These are phyloP conservation scores for Opeltia flavorubescens DNA, from an alignment of 495 filamentous ascomycete species.

Conservation along the genomic window DNA sequence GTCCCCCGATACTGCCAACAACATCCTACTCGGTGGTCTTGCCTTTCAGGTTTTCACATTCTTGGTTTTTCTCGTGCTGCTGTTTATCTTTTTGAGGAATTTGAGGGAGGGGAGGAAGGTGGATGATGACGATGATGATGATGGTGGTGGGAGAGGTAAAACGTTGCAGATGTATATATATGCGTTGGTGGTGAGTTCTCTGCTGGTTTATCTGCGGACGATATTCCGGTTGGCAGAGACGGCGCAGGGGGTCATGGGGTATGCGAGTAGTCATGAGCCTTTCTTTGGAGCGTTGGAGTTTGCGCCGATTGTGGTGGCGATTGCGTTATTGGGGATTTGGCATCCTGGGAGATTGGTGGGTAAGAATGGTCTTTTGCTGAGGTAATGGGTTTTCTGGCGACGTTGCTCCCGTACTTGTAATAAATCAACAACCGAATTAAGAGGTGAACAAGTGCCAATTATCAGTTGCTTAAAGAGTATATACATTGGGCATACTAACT, in stretches of 20 bases:
- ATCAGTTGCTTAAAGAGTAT: no score
- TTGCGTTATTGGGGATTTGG: conserved; percentile 27
- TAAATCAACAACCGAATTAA: no score
- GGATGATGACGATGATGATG: neutral
- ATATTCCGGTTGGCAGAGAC: conserved; percentile 42
- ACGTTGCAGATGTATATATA: conserved; percentile 18
- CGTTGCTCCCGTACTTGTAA: no score
- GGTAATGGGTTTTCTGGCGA: no score
- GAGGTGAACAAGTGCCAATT: no score
- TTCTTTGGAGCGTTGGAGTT: conserved; percentile 41
- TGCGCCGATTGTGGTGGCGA: conserved; percentile 33
- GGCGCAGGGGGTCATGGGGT: conserved; percentile 31
- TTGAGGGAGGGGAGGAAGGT: conserved; percentile 3
- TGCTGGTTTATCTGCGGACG: conserved; percentile 38
- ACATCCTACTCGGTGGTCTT: conserved; percentile 36
- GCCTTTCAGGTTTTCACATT: conserved; percentile 35
- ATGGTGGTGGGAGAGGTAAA: neutral
- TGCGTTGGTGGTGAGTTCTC: conserved; percentile 25
- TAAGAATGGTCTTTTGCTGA: no score
- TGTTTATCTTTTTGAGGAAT: conserved; percentile 17
- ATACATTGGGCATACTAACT: no score
- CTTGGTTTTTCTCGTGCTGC: conserved; percentile 31
- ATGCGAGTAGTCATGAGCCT: conserved; percentile 30
- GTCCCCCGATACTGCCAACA: conserved; percentile 31
- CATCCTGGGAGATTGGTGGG: conserved; percentile 31